Conservation (phyloP, 2,329 filamentous ascomycete species). For the Ascochyta lentis region DNA sequence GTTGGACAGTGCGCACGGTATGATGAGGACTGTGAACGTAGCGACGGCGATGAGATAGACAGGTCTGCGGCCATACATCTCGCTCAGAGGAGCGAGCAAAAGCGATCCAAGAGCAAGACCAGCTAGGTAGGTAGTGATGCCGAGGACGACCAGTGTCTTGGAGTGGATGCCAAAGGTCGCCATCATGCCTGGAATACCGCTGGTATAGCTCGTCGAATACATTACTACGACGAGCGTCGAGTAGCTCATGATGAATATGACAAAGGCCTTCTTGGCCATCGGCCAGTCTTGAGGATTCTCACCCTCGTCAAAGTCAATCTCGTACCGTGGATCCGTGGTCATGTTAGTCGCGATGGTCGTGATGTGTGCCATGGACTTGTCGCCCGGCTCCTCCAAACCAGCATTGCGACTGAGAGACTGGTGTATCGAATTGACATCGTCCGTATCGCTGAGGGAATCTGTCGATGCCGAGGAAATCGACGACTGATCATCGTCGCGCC, state of each 20-base stretch:
- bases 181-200: constrained; percentile 72
- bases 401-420: constrained; percentile 45
- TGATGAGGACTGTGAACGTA: constrained; percentile 70
- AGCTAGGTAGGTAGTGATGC: constrained; percentile 78
- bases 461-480: constrained; percentile 38
- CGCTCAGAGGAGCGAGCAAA: constrained; percentile 75
- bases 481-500: constrained; percentile 27
- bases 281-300: constrained; percentile 75
- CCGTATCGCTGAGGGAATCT: constrained; percentile 26
- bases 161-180: constrained; percentile 67
- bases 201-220: constrained; percentile 80
- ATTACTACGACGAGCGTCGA: constrained; percentile 60
- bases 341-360: constrained; percentile 45
- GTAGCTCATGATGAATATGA: constrained; percentile 63
- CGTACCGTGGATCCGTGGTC: constrained; percentile 65
- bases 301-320: constrained; percentile 72
- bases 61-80: constrained; percentile 70
- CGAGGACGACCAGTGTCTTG: constrained; percentile 71
- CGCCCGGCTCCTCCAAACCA: constrained; percentile 34
- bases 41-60: constrained; percentile 73
- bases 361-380: constrained; percentile 34
- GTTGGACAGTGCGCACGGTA: constrained; percentile 74
- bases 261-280: constrained; percentile 62
- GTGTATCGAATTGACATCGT: constrained; percentile 38
- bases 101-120: constrained; percentile 76